A percentile compares a stretch with the other conserved stretches of the same genome.
Conservation (phyloP, 345 rosid species). For the Rhodomyrtus tomentosa region DNA sequence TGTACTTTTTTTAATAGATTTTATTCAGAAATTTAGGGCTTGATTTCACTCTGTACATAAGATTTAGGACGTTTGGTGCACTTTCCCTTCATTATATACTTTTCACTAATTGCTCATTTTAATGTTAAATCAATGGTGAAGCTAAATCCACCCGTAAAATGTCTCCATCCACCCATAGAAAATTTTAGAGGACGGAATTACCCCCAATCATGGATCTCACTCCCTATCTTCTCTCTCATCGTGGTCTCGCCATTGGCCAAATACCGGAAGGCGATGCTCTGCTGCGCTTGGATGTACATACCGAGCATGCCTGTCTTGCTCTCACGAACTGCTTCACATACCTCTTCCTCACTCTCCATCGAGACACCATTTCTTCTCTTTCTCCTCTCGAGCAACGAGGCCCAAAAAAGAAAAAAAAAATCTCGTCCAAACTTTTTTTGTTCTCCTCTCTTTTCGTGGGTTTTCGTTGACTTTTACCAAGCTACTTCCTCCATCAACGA, state of each 20-base stretch:
- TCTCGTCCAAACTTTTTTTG: background rate
- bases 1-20: background rate
- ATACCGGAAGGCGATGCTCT: background rate
- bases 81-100: background rate
- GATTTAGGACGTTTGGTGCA: background rate
- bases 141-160: too few relatives aligned
- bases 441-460: conserved; percentile 5
- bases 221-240: too few relatives aligned
- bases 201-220: too few relatives aligned
- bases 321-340: background rate
- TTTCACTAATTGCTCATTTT: background rate
- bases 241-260: too few relatives aligned
- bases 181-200: too few relatives aligned
- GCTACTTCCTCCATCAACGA: background rate
- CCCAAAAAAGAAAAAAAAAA: conserved; percentile 13
- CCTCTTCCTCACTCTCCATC: background rate
- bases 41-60: background rate
- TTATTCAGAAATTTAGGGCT: background rate
- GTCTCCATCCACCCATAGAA: too few relatives aligned
- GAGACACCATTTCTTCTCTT: background rate
- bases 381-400: conserved; percentile 42
- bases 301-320: background rate
- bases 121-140: too few relatives aligned
- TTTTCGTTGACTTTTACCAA: background rate
- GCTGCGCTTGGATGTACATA: background rate